phyloP scores from a whole-genome alignment of 2,329 filamentous ascomycete genomes.

The Plenodomus tracheiphilus region DNA sequence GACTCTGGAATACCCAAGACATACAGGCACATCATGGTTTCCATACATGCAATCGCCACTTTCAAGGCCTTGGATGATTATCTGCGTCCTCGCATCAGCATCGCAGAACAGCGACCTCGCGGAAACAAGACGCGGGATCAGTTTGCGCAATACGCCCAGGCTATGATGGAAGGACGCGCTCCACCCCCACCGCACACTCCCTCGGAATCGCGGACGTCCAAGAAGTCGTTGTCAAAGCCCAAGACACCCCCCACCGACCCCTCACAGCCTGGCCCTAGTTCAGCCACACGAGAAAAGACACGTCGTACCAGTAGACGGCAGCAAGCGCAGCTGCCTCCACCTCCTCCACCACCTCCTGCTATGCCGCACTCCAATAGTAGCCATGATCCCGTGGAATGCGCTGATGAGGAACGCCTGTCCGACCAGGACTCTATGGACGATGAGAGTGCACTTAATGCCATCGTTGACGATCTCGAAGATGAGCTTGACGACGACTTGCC shows the following conservation, averaged over 20 bases:
- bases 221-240: constrained; percentile 34
- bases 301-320: constrained; percentile 66
- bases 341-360: constrained; percentile 55
- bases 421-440: constrained; percentile 73
- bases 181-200: constrained; percentile 44
- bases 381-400: constrained; percentile 78
- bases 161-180: constrained; percentile 56
- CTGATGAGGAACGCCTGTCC: constrained; percentile 83
- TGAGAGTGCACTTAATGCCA: constrained; percentile 70
- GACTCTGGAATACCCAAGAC: constrained; percentile 84
- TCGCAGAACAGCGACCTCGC: constrained; percentile 69
- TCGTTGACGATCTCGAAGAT: constrained; percentile 89
- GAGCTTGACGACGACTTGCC: constrained; percentile 70
- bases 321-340: constrained; percentile 54
- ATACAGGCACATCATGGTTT: constrained; percentile 96
- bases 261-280: constrained; percentile 49
- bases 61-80: constrained; percentile 98
- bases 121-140: constrained; percentile 62
- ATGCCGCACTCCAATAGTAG: constrained; percentile 38
- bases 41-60: constrained; percentile 95
- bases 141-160: constrained; percentile 76
- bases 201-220: constrained; percentile 35
- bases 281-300: constrained; percentile 62
- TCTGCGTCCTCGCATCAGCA: constrained; percentile 81
- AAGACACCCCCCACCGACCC: constrained; percentile 46